Conservation (phyloP, 768 basidiomycete species). For the Leccinum longicurvipes region DNA sequence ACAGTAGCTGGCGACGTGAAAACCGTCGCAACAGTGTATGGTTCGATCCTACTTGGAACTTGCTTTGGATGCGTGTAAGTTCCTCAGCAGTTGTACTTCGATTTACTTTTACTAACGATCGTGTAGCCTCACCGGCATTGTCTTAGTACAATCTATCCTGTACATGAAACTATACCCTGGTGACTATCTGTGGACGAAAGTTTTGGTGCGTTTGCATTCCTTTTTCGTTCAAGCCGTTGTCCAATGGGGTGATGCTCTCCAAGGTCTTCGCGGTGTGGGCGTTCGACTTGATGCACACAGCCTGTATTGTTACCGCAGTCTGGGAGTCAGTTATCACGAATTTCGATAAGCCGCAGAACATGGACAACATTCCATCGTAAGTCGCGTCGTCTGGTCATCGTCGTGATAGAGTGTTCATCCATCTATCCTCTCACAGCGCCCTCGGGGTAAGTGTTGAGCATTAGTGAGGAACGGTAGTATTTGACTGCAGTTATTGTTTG, state of each 20-base stretch:
- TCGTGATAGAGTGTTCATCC: not conserved
- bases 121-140: conserved; percentile 29
- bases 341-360: conserved; percentile 21
- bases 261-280: conserved; percentile 30
- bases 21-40: conserved; percentile 30
- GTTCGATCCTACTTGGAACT: conserved; percentile 31
- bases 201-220: conserved; percentile 19
- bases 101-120: conserved; percentile 7
- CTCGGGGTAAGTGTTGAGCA: conserved; percentile 23
- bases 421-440: conserved; percentile 12
- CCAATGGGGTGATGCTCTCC: not conserved
- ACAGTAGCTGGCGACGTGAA: conserved; percentile 28
- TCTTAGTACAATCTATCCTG: conserved; percentile 30
- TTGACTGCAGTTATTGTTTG: not conserved
- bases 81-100: not conserved
- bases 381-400: conserved; percentile 2
- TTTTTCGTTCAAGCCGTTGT: not conserved
- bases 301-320: conserved; percentile 22
- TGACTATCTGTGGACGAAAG: conserved; percentile 26
- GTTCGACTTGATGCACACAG: conserved; percentile 29
- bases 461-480: not conserved
- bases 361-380: conserved; percentile 31
- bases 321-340: conserved; percentile 29
- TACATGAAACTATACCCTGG: conserved; percentile 32
- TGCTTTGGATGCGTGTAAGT: conserved; percentile 29